Percentiles rank a stretch among this genome's conserved stretches.
Evolutionary conservation across 768 basidiomycete species (phyloP).

Genomic region (Ephemerocybe angulata): DNA sequence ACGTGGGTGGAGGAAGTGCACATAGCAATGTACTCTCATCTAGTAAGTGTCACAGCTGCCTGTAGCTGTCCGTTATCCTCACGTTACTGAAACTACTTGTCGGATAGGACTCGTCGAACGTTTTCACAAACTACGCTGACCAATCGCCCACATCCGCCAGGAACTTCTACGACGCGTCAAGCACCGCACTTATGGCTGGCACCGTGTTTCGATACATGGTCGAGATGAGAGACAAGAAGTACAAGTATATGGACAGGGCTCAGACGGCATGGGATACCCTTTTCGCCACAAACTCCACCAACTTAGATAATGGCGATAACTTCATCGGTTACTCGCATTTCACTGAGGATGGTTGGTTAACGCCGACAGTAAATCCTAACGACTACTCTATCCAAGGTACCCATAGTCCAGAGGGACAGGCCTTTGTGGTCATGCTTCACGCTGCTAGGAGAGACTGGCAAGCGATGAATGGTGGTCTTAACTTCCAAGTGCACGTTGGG

Average conservation of each 20-base stretch:
- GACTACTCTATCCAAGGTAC: conserved; percentile 32
- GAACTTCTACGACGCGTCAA: conserved; percentile 70
- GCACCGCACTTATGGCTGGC: conserved; percentile 70
- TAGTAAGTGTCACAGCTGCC: conserved; percentile 39
- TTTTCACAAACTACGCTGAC: conserved; percentile 75
- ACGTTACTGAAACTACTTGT: conserved; percentile 11
- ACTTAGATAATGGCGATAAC: neutral
- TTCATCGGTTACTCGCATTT: conserved; percentile 41
- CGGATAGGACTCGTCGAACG: conserved; percentile 37
- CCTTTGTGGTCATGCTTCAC: conserved; percentile 73
- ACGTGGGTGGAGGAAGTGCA: conserved; percentile 79
- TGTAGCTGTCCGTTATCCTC: too few species aligned
- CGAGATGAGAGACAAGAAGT: conserved; percentile 43
- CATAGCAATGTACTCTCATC: conserved; percentile 54
- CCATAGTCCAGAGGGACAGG: conserved; percentile 79
- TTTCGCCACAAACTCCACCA: conserved; percentile 3
- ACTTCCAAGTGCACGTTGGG: too few species aligned
- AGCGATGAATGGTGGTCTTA: too few species aligned
- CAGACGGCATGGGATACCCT: conserved; percentile 31
- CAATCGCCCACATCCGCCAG: conserved; percentile 30
- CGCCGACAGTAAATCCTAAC: conserved; percentile 73
- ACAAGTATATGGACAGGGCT: conserved; percentile 51
- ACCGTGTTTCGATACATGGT: conserved; percentile 73
- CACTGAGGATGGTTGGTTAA: conserved; percentile 59
- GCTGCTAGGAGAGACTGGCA: conserved; percentile 77